phyloP scores from a whole-genome alignment of 495 filamentous ascomycete genomes.

The Daldinia caldariorum region DNA sequence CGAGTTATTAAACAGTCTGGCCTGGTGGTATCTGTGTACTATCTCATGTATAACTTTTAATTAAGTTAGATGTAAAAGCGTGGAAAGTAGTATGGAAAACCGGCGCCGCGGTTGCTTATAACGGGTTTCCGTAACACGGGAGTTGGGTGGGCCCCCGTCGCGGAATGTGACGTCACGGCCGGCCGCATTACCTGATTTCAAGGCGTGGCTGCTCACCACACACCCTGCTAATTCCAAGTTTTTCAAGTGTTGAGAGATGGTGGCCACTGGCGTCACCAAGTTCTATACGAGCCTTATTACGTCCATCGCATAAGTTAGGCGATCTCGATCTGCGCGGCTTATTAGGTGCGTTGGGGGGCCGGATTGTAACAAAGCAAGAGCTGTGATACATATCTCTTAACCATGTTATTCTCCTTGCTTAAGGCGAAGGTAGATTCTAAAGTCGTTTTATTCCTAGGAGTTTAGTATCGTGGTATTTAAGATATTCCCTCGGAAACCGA shows the following conservation, averaged over 20 bases:
- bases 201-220: slow-evolving; percentile 13
- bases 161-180: slow-evolving; percentile 45
- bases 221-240: slow-evolving; percentile 18
- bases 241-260: slow-evolving; percentile 27
- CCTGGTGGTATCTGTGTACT: not conserved
- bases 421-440: not conserved
- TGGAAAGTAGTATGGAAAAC: not conserved
- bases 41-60: not conserved
- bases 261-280: slow-evolving; percentile 42
- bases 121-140: slow-evolving; percentile 33
- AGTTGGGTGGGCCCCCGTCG: slow-evolving; percentile 21
- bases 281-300: slow-evolving; percentile 28
- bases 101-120: slow-evolving; percentile 31
- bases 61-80: not conserved
- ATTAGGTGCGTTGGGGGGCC: not conserved
- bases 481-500: not conserved
- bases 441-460: not conserved
- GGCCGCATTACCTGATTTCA: slow-evolving; percentile 42
- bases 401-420: no score
- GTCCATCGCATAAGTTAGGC: slow-evolving; percentile 15
- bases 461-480: not conserved
- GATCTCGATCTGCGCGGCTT: slow-evolving; percentile 34
- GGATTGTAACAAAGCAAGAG: not conserved
- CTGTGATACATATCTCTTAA: not conserved
- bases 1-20: not conserved